Base-by-base conservation (phyloP, 2,329 filamentous ascomycete species). In the Diplodia corticola region DNA sequence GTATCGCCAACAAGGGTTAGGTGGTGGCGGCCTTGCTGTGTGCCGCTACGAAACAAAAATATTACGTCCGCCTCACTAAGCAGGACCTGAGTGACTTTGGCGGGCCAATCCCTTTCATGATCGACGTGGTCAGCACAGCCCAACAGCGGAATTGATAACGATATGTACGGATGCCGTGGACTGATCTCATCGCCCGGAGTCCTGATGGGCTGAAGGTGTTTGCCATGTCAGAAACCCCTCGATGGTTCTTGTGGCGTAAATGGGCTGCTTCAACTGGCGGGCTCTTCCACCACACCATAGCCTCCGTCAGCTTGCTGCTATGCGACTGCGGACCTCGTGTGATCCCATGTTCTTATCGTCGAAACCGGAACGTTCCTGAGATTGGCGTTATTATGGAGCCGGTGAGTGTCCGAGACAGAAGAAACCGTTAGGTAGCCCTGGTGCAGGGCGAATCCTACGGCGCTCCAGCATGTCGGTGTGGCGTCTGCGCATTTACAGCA, bases 51-150 rank as follows among this genome's bases (percentile, higher is more conserved):
- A 37, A n/a, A 26, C 37, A 30, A 40, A 60, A 26, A 15, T 30
- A 60, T 60, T 46, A 60, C 55, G 55, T 60, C 37, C 26, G 40
- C 55, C 55, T 60, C 55, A 60, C 55, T 60, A 60, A 60, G 55
- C 55, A 30, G 55, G 55, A 60, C 37, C 37, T 60, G 37, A 30
- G n/a, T 55, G 51, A 22, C 37, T 33, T 55, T 6, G 13, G 51
- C 33, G 15, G 13, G 24, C 51, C 55, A 60, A 60, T 60, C 37
- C 24, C 15, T 5, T 48, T 60, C 26, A 15, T 33, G 37, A 46
- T 46, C 37, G 35, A 46, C 24, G 35, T n/a, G 44, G 33, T 61
- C 57, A 61, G 40, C 57, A 37, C 44, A 49, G n/a, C 40, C 33
- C 40, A 30, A 35, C 40, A 17, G 12, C 40, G 40, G 44, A 49